phyloP scores from a whole-genome alignment of 2,329 filamentous ascomycete genomes.

The Sporothrix brunneoviolacea region DNA sequence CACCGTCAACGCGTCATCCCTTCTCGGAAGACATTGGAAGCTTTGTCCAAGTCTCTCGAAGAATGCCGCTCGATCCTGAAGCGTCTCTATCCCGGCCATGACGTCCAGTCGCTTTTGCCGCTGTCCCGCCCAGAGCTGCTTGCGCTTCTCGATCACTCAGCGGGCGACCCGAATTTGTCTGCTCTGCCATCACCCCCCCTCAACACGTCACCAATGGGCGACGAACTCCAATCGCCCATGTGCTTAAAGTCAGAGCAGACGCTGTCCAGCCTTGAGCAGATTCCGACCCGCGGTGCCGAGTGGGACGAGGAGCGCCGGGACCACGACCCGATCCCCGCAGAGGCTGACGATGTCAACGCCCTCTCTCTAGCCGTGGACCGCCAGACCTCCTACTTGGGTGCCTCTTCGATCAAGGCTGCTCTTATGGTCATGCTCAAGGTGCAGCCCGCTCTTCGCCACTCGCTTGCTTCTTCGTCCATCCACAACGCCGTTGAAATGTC shows the following conservation, averaged over 20 bases:
- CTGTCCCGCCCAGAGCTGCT: conserved; percentile 56
- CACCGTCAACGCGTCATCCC: conserved; percentile 70
- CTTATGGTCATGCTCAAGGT: conserved; percentile 63
- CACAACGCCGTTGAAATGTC: conserved; percentile 41
- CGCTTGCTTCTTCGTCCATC: conserved; percentile 38
- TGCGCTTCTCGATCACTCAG: conserved; percentile 44
- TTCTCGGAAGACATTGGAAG: conserved; percentile 66
- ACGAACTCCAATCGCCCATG: conserved; percentile 42
- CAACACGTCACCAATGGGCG: conserved; percentile 41
- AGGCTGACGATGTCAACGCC: conserved; percentile 66
- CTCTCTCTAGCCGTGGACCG: conserved; percentile 55
- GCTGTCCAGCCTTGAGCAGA: conserved; percentile 55
- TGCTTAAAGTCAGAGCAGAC: conserved; percentile 44
- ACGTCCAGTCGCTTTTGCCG: conserved; percentile 43
- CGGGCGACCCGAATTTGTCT: conserved; percentile 31
- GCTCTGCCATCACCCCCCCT: conserved; percentile 49
- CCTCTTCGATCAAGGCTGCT: conserved; percentile 68
- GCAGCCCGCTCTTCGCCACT: conserved; percentile 40
- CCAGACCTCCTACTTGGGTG: conserved; percentile 60
- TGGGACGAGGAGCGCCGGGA: conserved; percentile 59
- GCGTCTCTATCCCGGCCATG: conserved; percentile 54
- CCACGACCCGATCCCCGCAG: conserved; percentile 49
- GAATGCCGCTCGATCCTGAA: conserved; percentile 59
- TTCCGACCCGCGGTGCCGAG: conserved; percentile 57
- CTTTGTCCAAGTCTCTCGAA: conserved; percentile 57